These are phyloP conservation scores for Secale cereale DNA, from an alignment of 176 grass and related monocot genomes.

Conservation along the genomic window DNA sequence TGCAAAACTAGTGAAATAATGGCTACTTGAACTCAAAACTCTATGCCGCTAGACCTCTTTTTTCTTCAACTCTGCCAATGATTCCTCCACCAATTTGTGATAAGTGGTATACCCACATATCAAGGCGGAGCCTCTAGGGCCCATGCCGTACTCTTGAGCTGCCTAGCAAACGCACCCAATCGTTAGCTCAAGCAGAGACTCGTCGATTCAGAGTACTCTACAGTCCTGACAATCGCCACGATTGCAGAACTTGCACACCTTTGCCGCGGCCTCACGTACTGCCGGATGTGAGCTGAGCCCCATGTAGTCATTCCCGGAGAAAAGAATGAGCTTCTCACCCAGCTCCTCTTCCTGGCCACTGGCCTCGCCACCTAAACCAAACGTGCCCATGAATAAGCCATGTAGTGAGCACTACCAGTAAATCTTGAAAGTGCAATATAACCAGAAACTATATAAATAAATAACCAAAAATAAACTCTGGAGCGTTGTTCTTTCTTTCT, in stretches of 20 bases:
- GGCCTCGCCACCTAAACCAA: constrained; percentile 49
- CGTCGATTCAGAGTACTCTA: neutral
- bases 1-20: neutral
- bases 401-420: neutral
- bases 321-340: constrained; percentile 56
- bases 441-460: neutral
- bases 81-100: constrained; percentile 68
- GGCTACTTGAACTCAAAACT: neutral
- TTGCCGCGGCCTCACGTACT: constrained; percentile 49
- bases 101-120: constrained; percentile 79
- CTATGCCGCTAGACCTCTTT: constrained; percentile 35
- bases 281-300: constrained; percentile 79
- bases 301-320: constrained; percentile 90
- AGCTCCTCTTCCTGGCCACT: constrained; percentile 27
- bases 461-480: neutral
- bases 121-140: constrained; percentile 78
- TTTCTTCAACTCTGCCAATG: constrained; percentile 66
- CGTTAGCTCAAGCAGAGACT: neutral
- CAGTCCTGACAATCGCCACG: neutral
- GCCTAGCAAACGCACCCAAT: constrained; percentile 40
- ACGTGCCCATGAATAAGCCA: constrained; percentile 9
- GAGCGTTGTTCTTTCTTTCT: neutral
- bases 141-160: constrained; percentile 78
- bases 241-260: constrained; percentile 35
- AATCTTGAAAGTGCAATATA: neutral